Base-by-base conservation (phyloP, 164 flowering plant species). In the Berberis thunbergii region DNA sequence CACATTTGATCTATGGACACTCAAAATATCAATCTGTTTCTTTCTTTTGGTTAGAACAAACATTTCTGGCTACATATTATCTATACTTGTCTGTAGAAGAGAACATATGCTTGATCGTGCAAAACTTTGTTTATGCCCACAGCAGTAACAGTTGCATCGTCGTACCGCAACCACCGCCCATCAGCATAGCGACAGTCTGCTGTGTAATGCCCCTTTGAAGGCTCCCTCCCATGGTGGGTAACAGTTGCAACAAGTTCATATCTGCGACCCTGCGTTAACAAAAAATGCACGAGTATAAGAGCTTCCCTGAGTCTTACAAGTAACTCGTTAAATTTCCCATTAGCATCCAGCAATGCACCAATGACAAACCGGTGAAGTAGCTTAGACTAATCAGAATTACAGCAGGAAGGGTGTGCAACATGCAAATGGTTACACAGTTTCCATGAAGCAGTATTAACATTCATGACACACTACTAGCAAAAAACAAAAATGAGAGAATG, bases 171-270 rank as follows among this genome's bases (percentile, higher is more conserved):
- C 98, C 98, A 92, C 55, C 80, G 83, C 43, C 86, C 84, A 71
- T 76, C 76, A 4, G 78, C 56, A 61, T 73, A 69, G 45, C 84
- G 83, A 12, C 84, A 83, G 81, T 92, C 96, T 12, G 98, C 86
- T 58, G 95, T 87, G 50, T 92, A 92, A 73, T 92, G 98, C 43
- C 98, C 98, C 68, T 83, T 92, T 1, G 95, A 89, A 44, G 91
- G 86, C 42, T 89, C 98, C 69, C 83, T 84, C 50, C 98, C 98
- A 72, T 89, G 96, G 68, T 92, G 98, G 6, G 98, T 87, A 43
- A 92, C 73, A 2, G 98, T 86, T 7, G 95, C 89, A 49, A 92
- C 93, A 68, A 92, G 96, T 69, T 89, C 86, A 67, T 92, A 92
- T 70, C 63, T 82, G 57, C 95, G 81, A n/a, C 95, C 83, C 96